Base-by-base conservation (phyloP, 345 rosid species). In the Pistacia atlantica region DNA sequence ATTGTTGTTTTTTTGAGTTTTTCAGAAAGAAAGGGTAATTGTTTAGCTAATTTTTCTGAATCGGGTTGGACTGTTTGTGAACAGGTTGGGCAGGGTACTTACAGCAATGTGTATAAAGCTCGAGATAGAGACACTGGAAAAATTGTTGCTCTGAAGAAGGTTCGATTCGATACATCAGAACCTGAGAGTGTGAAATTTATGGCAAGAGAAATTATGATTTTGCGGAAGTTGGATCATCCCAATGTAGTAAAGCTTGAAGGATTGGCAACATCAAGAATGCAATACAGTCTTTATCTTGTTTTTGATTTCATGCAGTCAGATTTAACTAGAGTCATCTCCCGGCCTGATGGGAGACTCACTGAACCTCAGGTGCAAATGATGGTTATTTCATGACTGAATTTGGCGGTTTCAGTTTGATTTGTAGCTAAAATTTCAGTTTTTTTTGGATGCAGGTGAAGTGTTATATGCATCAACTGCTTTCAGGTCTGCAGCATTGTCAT, bases 121-220 rank as follows among this genome's bases (percentile, higher is more conserved):
- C 80, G 87, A 73, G 97, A 91, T 52, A 86, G 82, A 59, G 86
- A 84, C 67, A 90, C 91, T 0, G 93, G 92, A 14, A 89, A 87
- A 83, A 84, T 93, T 46, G 95, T 92, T 72, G 97, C 94, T 59
- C 69, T 89, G 74, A 93, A 93, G 88, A 93, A 91, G 93, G 92
- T 93, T 11, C 85, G 87, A 5, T 90, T 91, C 31, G 90, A 89
- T 75, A 84, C 88, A 66, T 80, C 90, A 11, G 92, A 91, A 79
- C 90, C 95, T n/a, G 91, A 89, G 84, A 89, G 93, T 77, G 84
- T 92, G 61, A 88, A 86, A 78, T 92, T 92, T 75, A 91, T 89
- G 95, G 95, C 95, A 0, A 72, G 91, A 62, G 92, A 91, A 84
- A 89, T 91, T 25, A 81, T 85, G 85, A 85, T 86, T 69, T 75